These are phyloP conservation scores for Miamiensis avidus DNA, from an alignment of 169 alveolate genomes.

Conservation along the genomic window DNA sequence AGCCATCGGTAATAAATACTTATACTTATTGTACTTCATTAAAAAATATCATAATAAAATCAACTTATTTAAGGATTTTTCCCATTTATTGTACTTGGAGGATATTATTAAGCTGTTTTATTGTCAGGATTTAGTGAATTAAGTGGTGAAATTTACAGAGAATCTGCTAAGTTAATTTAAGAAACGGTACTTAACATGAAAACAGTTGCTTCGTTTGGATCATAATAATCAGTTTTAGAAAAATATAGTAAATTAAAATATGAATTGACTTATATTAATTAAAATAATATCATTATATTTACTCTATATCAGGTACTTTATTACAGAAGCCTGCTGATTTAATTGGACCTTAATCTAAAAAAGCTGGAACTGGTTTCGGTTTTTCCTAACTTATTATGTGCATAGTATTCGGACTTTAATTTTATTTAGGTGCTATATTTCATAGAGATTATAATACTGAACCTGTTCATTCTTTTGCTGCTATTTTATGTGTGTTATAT, in stretches of 20 bases:
- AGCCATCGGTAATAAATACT: too few relatives aligned
- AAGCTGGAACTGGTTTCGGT: conserved; percentile 56
- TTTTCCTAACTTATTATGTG: conserved; percentile 65
- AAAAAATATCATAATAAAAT: too few relatives aligned
- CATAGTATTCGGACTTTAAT: conserved; percentile 60
- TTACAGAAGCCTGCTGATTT: too few relatives aligned
- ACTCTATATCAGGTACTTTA: too few relatives aligned
- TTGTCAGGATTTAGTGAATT: conserved; percentile 46
- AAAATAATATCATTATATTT: too few relatives aligned
- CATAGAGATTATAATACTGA: conserved; percentile 51
- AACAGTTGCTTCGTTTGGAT: conserved; percentile 74
- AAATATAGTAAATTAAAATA: conserved; percentile 56
- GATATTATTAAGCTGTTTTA: conserved; percentile 21
- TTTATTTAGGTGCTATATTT: conserved; percentile 64
- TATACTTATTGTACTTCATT: too few relatives aligned
- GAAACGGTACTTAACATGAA: conserved; percentile 77
- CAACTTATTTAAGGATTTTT: too few relatives aligned
- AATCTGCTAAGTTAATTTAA: conserved; percentile 62
- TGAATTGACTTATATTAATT: conserved; percentile 20
- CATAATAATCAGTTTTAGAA: conserved; percentile 70
- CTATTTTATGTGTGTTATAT: conserved; percentile 51
- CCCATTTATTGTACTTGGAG: conserved; percentile 38
- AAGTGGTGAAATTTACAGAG: conserved; percentile 47
- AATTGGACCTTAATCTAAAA: too few relatives aligned
- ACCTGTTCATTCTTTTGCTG: conserved; percentile 60